phyloP scores from a whole-genome alignment of 2,329 filamentous ascomycete species.

The Calonectria pseudoturangicola region DNA sequence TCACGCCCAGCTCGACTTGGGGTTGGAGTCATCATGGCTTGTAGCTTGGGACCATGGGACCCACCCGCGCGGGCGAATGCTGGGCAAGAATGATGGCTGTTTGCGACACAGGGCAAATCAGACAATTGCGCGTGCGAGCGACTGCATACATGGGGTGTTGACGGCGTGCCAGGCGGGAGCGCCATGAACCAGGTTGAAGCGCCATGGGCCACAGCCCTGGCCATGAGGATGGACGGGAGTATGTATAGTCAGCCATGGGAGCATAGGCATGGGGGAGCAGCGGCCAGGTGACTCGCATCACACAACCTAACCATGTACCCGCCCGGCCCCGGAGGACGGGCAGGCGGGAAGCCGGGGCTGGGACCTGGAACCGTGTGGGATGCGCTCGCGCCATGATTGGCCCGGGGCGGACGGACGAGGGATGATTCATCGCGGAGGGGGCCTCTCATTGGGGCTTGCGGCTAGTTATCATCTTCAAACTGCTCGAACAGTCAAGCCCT shows the following conservation, averaged over 20 bases:
- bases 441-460: slow-evolving; percentile 42
- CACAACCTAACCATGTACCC: slow-evolving; percentile 23
- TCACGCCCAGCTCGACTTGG: not conserved
- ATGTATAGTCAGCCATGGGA: no score
- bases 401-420: slow-evolving; percentile 27
- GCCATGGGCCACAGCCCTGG: not conserved
- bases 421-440: slow-evolving; percentile 50
- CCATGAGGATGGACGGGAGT: no score
- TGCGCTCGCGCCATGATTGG: slow-evolving; percentile 59
- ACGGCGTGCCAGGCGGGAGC: not conserved
- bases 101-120: slow-evolving; percentile 5
- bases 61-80: slow-evolving; percentile 17
- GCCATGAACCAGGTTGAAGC: not conserved
- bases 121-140: slow-evolving; percentile 15
- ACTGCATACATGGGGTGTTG: slow-evolving; percentile 3
- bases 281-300: slow-evolving; percentile 23
- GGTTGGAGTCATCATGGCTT: slow-evolving; percentile 36
- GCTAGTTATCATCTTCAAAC: slow-evolving; percentile 26
- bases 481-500: slow-evolving; percentile 29
- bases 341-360: slow-evolving; percentile 15
- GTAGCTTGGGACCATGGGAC: slow-evolving; percentile 2
- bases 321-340: slow-evolving; percentile 28
- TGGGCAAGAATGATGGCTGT: not conserved
- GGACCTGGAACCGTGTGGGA: slow-evolving; percentile 55
- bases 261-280: not conserved